Evolutionary conservation across 2,329 filamentous ascomycete genomes (phyloP).

Genomic region (Fusarium sp.): DNA sequence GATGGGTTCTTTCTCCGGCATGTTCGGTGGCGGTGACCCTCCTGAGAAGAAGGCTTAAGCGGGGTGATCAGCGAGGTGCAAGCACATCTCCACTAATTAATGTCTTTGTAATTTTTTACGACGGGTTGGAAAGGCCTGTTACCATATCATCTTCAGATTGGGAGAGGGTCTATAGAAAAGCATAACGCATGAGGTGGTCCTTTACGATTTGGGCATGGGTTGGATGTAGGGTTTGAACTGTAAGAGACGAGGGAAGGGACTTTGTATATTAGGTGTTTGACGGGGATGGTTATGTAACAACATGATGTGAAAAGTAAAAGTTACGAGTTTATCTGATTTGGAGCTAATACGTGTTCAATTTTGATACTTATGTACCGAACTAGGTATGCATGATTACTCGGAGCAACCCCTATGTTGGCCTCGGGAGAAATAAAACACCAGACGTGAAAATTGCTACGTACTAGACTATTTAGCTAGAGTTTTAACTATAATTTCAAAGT

Average conservation of each 20-base stretch:
- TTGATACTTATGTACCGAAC: background rate
- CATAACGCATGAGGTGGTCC: constrained; percentile 24
- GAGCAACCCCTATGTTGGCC: background rate
- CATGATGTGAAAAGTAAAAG: constrained; percentile 28
- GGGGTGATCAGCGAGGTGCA: constrained; percentile 19
- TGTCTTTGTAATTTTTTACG: constrained; percentile 48
- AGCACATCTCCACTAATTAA: constrained; percentile 51
- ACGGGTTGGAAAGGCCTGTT: constrained; percentile 14
- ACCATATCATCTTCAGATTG: constrained; percentile 34
- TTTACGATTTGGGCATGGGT: constrained; percentile 17
- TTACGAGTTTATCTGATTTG: background rate
- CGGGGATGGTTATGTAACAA: constrained; percentile 35
- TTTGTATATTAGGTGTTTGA: constrained; percentile 44
- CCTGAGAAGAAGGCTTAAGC: constrained; percentile 47
- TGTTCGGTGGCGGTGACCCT: constrained; percentile 44
- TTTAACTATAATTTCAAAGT: too few relatives aligned
- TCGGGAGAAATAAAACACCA: too few relatives aligned
- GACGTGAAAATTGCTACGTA: too few relatives aligned
- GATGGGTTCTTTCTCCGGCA: constrained; percentile 76
- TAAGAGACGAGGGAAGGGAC: constrained; percentile 30
- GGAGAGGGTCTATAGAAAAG: constrained; percentile 39
- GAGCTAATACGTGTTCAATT: background rate
- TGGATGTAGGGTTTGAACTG: constrained; percentile 24
- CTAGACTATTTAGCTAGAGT: too few relatives aligned
- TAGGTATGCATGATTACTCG: background rate